These are phyloP conservation scores for Canavalia ensiformis DNA, from an alignment of 306 rosid genomes.

Conservation along the genomic window DNA sequence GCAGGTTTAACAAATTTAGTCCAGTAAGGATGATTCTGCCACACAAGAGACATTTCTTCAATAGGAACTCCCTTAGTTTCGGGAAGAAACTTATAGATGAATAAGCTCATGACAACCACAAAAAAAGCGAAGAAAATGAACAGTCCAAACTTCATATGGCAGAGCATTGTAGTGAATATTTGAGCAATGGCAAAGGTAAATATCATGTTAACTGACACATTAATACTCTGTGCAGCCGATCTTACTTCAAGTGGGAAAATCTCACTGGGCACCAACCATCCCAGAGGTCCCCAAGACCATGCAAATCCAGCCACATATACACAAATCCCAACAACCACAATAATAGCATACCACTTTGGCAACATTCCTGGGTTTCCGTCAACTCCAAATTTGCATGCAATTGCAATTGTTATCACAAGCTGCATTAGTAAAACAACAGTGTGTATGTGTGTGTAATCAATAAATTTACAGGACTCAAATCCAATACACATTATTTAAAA, in stretches of 20 bases:
- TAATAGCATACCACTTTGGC: neutral
- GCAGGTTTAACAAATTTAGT: neutral
- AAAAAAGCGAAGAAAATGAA: neutral
- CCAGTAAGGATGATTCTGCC: neutral
- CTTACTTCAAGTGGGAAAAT: neutral
- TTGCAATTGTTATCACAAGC: neutral
- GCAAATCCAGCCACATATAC: neutral
- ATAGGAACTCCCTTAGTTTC: neutral
- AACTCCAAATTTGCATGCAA: neutral
- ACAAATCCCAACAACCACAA: neutral
- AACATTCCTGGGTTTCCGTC: neutral
- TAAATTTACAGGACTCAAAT: no score
- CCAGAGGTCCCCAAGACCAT: neutral
- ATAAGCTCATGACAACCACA: neutral
- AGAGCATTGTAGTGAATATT: neutral
- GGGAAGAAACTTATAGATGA: neutral
- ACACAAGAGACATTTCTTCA: neutral
- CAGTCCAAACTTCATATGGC: constrained; percentile 8
- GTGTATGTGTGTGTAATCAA: no score
- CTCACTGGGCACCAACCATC: constrained; percentile 25
- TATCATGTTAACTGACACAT: neutral
- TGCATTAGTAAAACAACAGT: no score
- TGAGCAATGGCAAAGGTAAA: constrained; percentile 16
- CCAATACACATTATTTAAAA: no score
- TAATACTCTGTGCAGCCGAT: neutral